phyloP scores from a whole-genome alignment of 495 filamentous ascomycete species.

The Tuber aestivum region DNA sequence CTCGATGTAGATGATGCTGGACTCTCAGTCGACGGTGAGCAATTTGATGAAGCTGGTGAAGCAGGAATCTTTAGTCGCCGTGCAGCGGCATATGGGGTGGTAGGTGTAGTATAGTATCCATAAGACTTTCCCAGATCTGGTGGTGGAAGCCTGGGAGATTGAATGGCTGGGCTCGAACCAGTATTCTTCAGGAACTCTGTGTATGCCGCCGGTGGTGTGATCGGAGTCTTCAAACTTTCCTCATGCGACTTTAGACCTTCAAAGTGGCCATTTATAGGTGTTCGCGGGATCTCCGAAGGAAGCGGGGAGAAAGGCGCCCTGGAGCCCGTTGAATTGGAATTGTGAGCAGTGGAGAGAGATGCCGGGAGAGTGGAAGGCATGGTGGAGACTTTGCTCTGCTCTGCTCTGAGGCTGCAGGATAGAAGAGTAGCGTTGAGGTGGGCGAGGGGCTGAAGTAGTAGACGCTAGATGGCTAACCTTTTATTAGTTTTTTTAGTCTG shows the following conservation, averaged over 20 bases:
- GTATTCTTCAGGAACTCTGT: conserved; percentile 77
- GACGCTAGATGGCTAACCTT: neutral
- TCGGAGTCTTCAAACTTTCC: conserved; percentile 61
- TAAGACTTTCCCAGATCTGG: conserved; percentile 26
- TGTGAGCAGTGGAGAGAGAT: neutral
- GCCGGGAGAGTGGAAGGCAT: neutral
- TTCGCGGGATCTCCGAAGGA: conserved; percentile 42
- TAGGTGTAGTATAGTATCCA: conserved; percentile 30
- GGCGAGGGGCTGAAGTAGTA: conserved; percentile 1
- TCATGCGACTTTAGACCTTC: conserved; percentile 28
- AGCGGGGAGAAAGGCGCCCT: conserved; percentile 37
- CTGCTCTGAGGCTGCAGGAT: conserved; percentile 36
- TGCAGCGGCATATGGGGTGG: conserved; percentile 40
- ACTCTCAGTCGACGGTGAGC: conserved; percentile 39
- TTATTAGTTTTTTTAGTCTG: conserved; percentile 9
- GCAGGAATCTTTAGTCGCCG: conserved; percentile 34
- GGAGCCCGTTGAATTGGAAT: conserved; percentile 1
- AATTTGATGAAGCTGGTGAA: conserved; percentile 40
- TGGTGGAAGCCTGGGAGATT: conserved; percentile 44
- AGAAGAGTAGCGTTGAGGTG: conserved; percentile 25
- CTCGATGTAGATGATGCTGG: conserved; percentile 35
- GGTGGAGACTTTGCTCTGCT: neutral
- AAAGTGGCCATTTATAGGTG: conserved; percentile 39
- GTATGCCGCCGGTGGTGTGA: conserved; percentile 87
- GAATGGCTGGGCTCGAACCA: conserved; percentile 37